phyloP scores from a whole-genome alignment of 192 early-diverging fungal species.

The Podila verticillata region DNA sequence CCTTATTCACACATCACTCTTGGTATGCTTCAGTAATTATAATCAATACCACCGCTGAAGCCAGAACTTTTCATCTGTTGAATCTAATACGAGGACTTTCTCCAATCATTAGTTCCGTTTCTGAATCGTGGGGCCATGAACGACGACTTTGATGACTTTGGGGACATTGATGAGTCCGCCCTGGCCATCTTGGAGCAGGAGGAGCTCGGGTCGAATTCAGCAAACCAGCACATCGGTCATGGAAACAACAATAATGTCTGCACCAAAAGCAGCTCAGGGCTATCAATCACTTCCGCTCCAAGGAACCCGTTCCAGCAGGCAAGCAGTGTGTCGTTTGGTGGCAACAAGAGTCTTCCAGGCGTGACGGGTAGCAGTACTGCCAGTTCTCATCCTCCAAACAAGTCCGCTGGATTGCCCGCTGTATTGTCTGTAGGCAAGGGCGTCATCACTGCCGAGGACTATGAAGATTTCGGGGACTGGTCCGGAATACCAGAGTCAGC shows the following conservation, averaged over 20 bases:
- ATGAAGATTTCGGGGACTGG: not conserved
- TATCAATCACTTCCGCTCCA: slow-evolving; percentile 8
- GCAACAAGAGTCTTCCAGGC: no score
- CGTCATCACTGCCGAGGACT: not conserved
- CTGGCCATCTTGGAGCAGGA: slow-evolving; percentile 4
- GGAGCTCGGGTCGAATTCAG: not conserved
- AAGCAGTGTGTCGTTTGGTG: no score
- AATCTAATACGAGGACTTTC: not conserved
- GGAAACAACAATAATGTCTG: not conserved
- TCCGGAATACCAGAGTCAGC: not conserved
- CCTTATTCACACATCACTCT: no score
- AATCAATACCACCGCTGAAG: no score
- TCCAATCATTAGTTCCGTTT: not conserved
- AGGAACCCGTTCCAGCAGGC: not conserved
- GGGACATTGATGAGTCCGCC: slow-evolving; percentile 28
- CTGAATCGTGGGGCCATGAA: not conserved
- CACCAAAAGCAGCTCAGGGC: not conserved
- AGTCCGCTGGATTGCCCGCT: not conserved
- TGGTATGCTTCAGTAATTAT: no score
- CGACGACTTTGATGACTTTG: slow-evolving; percentile 48
- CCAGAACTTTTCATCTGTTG: not conserved
- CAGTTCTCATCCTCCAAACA: no score
- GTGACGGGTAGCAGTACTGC: no score
- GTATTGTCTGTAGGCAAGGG: not conserved
- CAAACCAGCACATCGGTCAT: not conserved